Evolutionary conservation across 495 filamentous ascomycete species (phyloP).

Genomic region (Podospora sp.): DNA sequence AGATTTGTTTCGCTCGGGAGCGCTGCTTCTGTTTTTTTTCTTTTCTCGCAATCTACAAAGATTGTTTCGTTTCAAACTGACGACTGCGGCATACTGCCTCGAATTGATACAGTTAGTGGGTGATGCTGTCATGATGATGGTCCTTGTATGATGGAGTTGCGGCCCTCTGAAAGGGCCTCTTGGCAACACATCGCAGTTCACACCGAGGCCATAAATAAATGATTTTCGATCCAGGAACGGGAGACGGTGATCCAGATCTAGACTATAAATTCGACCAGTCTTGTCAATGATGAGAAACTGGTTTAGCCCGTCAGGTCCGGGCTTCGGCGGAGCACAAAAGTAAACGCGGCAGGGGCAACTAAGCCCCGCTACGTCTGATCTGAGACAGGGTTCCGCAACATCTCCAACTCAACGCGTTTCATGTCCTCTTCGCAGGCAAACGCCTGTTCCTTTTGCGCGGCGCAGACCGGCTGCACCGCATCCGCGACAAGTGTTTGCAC

Average conservation of each 20-base stretch:
- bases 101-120: too few species aligned
- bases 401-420: constrained; percentile 21
- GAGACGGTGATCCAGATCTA: not conserved
- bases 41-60: not conserved
- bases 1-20: constrained; percentile 4
- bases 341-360: constrained; percentile 2
- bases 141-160: too few species aligned
- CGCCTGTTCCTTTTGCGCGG: constrained; percentile 3
- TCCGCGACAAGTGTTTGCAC: not conserved
- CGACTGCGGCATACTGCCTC: too few species aligned
- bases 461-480: constrained; percentile 2
- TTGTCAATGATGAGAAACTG: not conserved
- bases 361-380: constrained; percentile 1
- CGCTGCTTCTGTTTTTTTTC: too few species aligned
- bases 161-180: too few species aligned
- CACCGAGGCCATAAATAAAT: not conserved
- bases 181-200: not conserved
- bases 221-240: not conserved
- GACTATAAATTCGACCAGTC: not conserved
- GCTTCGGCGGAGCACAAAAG: not conserved
- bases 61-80: not conserved
- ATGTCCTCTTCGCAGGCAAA: not conserved
- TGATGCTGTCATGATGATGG: too few species aligned
- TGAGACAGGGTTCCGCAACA: constrained; percentile 6
- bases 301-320: not conserved